phyloP scores from a whole-genome alignment of 2,329 filamentous ascomycete genomes.

The Gaeumannomyces sp. region DNA sequence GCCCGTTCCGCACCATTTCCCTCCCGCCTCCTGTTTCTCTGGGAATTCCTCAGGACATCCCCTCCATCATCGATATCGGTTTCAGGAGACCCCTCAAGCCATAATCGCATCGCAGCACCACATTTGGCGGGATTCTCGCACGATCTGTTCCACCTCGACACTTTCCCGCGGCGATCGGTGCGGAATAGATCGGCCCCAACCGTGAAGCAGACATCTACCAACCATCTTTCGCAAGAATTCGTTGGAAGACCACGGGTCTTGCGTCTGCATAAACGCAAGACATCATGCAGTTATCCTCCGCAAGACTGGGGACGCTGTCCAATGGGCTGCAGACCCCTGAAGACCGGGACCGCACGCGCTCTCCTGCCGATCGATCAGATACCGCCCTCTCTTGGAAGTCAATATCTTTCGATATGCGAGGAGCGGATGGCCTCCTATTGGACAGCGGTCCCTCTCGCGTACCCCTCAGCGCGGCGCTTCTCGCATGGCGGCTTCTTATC shows the following conservation, averaged over 20 bases:
- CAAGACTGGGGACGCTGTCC: neutral
- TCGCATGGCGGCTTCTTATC: conserved; percentile 8
- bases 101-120: neutral
- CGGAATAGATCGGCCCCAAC: neutral
- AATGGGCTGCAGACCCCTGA: neutral
- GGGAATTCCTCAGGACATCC: neutral
- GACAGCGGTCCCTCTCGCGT: neutral
- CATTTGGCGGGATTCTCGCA: no score
- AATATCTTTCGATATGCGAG: conserved; percentile 2
- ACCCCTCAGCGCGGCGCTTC: conserved; percentile 5
- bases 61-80: no score
- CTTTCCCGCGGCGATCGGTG: no score
- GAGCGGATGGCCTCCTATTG: neutral
- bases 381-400: neutral
- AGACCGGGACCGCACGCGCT: neutral
- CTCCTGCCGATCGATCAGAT: neutral
- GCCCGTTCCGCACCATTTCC: neutral
- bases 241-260: neutral
- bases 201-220: neutral
- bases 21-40: neutral
- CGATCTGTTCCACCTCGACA: neutral
- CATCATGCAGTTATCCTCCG: neutral
- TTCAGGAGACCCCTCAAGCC: neutral
- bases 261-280: neutral
- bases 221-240: no score